Base-by-base conservation (phyloP, 73 alveolate genomes). In the Paramecium caudatum region DNA sequence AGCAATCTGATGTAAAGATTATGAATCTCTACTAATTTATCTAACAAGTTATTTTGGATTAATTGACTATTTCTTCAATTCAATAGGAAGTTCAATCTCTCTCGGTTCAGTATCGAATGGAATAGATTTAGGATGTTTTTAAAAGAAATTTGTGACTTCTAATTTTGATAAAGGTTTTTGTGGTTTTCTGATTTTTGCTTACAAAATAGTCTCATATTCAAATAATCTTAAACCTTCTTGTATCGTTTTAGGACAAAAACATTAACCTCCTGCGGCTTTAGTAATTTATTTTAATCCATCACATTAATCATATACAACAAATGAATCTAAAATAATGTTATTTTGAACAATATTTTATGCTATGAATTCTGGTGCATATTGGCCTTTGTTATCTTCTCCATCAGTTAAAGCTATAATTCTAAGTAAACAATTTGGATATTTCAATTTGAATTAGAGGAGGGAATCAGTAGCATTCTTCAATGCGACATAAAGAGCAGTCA, bases 341-440 rank as follows among this genome's bases (percentile, higher is more conserved):
- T 84, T 83, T 47, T 34, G n/a, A 23, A 91, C 68, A 3, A 91
- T 63, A 0, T 36, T 9, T 87, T 91, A 0, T 10, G 95, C 84
- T 27, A 82, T 82, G 25, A 33, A 69, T 13, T 46, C 34, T 13
- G 91, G 82, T 25, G 46, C 37, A 36, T 21, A 41, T 43, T 13
- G 32, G 1, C 93, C 63, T 45, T 45, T 41, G 27, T 82, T 90
- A 74, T 92, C 96, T 37, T 82, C 93, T 16, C 96, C 96, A 82
- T 92, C 94, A 41, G 93, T 80, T 16, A 92, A 61, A 30, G 92
- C 91, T 48, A 90, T 61, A 25, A 92, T 43, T 39, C 96, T 82
- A 16, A 82, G 48, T 25, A 55, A 16, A 45, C 82, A 55, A 47
- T 90, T 90, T 23, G 96, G 95, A 61, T 91, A 91, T 65, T 82